A percentile compares a stretch with the other conserved stretches of the same genome.
These are phyloP conservation scores for Saprolegnia diclina DNA, from an alignment of 352 stramenopile genomes.

Conservation along the genomic window DNA sequence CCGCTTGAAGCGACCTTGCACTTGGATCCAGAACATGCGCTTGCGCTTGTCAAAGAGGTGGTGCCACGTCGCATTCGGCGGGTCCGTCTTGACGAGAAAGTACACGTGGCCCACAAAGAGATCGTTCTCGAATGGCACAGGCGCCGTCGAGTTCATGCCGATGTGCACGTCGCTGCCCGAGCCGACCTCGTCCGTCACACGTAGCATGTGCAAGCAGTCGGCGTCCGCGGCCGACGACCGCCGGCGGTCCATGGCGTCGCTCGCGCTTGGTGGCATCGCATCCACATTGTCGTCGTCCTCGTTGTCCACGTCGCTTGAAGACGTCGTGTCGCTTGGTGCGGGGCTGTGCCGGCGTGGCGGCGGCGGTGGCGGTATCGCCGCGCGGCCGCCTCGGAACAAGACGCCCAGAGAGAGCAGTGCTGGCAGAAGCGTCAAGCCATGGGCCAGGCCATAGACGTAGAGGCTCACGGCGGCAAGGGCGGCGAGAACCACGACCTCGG, in stretches of 20 bases:
- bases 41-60: constrained; percentile 55
- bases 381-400: neutral
- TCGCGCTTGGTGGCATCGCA: neutral
- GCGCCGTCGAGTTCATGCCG: constrained; percentile 50
- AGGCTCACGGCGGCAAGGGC: neutral
- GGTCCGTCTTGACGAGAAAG: constrained; percentile 75
- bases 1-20: constrained; percentile 78
- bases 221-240: neutral
- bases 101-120: constrained; percentile 72
- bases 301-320: neutral
- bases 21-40: constrained; percentile 85
- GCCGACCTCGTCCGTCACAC: neutral
- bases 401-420: neutral
- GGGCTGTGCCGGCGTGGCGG: neutral
- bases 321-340: neutral
- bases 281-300: neutral
- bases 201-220: constrained; percentile 3
- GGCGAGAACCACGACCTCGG: neutral
- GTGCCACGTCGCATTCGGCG: constrained; percentile 45
- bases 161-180: constrained; percentile 25
- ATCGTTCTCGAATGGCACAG: constrained; percentile 80
- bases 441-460: neutral
- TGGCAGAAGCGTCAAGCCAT: neutral
- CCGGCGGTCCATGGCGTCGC: too few species aligned
- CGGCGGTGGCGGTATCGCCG: neutral